Percentiles rank a stretch among this genome's conserved stretches.
Conservation (phyloP, 2,329 filamentous ascomycete species). For the Aspergillus quadrilineatus region DNA sequence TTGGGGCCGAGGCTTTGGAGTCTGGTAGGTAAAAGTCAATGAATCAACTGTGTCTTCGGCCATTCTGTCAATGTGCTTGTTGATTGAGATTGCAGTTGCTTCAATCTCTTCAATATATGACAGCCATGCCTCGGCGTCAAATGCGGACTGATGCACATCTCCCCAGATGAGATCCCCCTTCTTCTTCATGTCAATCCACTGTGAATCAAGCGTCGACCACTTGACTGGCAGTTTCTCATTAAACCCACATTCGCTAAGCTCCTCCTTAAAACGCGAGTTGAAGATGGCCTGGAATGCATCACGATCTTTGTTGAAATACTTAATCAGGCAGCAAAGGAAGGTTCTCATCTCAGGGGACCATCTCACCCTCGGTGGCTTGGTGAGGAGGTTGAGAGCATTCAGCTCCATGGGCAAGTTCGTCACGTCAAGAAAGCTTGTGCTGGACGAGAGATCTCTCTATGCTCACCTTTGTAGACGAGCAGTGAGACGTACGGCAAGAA, state of each 20-base stretch:
- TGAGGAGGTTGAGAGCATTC: background rate
- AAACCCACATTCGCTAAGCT: conserved; percentile 25
- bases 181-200: conserved; percentile 25
- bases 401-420: background rate
- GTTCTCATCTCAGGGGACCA: conserved; percentile 1
- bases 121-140: conserved; percentile 19
- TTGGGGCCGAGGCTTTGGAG: background rate
- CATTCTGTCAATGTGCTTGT: conserved; percentile 10
- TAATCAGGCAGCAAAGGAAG: background rate
- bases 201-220: conserved; percentile 10
- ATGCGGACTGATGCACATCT: conserved; percentile 24
- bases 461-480: background rate
- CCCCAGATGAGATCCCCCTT: conserved; percentile 23
- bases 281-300: conserved; percentile 25
- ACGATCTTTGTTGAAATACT: background rate
- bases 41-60: conserved; percentile 15
- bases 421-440: too few species aligned
- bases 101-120: conserved; percentile 16
- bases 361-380: background rate
- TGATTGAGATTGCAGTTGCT: conserved; percentile 9
- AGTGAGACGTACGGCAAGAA: background rate
- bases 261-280: conserved; percentile 23
- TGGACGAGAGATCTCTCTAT: too few species aligned
- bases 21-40: conserved; percentile 1
- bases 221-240: background rate